Evolutionary conservation across 139 green algal genomes (phyloP).

Genomic region (Haematococcus lacustris): DNA sequence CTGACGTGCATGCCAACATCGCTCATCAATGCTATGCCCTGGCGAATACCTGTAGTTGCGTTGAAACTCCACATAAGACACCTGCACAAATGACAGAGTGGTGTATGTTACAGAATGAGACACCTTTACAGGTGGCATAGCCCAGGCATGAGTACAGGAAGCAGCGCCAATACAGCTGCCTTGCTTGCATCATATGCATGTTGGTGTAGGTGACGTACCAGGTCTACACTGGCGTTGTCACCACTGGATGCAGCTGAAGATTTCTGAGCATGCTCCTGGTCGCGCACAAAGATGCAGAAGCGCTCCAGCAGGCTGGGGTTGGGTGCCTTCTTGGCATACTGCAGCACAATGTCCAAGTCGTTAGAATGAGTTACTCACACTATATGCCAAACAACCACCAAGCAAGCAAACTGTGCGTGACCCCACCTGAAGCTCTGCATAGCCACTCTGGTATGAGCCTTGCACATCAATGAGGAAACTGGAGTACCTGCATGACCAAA

Average conservation of each 20-base stretch:
- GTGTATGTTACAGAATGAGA: too few species aligned
- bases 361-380: neutral
- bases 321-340: constrained; percentile 14
- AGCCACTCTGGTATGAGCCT: constrained; percentile 4
- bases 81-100: too few species aligned
- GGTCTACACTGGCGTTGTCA: constrained; percentile 19
- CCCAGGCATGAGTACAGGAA: too few species aligned
- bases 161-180: too few species aligned
- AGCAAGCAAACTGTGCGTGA: neutral
- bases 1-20: neutral
- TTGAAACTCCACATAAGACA: constrained; percentile 45
- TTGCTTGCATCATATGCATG: too few species aligned
- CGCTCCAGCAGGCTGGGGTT: constrained; percentile 16
- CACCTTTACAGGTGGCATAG: too few species aligned
- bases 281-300: constrained; percentile 25
- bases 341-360: neutral
- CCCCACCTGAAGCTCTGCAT: constrained; percentile 8
- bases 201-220: too few species aligned
- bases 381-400: neutral
- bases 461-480: constrained; percentile 36
- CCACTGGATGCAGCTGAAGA: neutral
- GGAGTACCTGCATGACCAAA: constrained; percentile 7
- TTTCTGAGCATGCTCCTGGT: constrained; percentile 38
- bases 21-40: neutral
- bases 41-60: constrained; percentile 22